Evolutionary conservation across 1,139 yeast genomes (phyloP).

Genomic region (Pneumocystis sp.): DNA sequence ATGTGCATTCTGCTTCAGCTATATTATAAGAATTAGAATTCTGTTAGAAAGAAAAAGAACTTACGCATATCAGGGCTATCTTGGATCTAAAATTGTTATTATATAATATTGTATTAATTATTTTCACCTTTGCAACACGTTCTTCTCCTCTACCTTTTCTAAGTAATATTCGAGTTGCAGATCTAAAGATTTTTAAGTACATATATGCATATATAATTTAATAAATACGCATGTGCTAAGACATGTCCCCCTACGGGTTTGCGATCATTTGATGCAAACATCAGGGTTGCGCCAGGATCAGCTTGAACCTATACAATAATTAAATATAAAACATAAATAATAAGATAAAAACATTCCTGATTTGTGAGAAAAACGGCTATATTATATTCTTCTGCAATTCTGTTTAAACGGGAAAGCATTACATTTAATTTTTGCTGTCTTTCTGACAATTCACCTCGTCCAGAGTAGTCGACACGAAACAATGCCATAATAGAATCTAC

Average conservation of each 20-base stretch:
- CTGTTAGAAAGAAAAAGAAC: constrained; percentile 13
- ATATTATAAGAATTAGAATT: not conserved
- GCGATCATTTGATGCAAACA: constrained; percentile 49
- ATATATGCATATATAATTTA: not conserved
- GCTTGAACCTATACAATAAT: constrained; percentile 32
- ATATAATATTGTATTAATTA: not conserved
- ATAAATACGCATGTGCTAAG: constrained; percentile 19
- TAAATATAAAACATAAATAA: not conserved
- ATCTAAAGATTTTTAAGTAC: constrained; percentile 27
- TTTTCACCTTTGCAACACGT: constrained; percentile 36
- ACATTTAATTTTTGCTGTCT: constrained; percentile 47
- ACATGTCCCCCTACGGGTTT: constrained; percentile 56
- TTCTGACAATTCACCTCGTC: constrained; percentile 47
- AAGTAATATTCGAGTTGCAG: constrained; percentile 43
- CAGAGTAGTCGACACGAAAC: constrained; percentile 40
- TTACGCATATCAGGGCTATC: constrained; percentile 41
- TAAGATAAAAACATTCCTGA: constrained; percentile 22
- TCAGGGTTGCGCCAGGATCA: constrained; percentile 53
- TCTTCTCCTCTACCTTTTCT: constrained; percentile 53
- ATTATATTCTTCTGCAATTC: constrained; percentile 46
- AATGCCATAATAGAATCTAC: constrained; percentile 51
- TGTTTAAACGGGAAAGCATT: constrained; percentile 37
- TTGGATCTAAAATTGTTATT: constrained; percentile 24
- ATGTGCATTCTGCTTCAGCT: constrained; percentile 43
- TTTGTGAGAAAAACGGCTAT: constrained; percentile 46